Evolutionary conservation across 75 land plant species (phyloP).

Genomic region (Pinus albicaulis): DNA sequence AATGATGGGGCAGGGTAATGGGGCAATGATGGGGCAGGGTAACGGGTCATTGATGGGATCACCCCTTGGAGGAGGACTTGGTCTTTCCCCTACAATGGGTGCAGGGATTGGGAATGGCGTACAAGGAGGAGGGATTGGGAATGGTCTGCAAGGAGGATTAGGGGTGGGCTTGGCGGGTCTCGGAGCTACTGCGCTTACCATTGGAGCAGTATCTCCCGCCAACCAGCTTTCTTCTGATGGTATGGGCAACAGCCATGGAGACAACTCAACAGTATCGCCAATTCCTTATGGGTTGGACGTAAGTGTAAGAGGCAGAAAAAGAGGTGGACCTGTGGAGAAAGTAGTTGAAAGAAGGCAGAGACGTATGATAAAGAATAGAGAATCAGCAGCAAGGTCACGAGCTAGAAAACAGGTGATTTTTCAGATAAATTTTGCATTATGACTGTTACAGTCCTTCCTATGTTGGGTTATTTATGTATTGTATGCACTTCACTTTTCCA

Average conservation of each 20-base stretch:
- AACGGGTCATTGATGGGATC: conserved; percentile 9
- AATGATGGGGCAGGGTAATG: conserved; percentile 11
- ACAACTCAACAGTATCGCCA: conserved; percentile 48
- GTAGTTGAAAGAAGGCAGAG: conserved; percentile 79
- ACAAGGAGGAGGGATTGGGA: conserved; percentile 20
- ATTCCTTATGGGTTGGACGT: conserved; percentile 47
- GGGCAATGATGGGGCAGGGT: conserved; percentile 7
- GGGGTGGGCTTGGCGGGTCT: conserved; percentile 33
- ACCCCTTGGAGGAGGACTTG: conserved; percentile 20
- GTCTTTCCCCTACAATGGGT: conserved; percentile 21
- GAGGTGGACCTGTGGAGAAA: conserved; percentile 56
- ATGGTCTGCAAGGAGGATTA: conserved; percentile 22
- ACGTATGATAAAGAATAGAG: conserved; percentile 88
- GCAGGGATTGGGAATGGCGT: conserved; percentile 13
- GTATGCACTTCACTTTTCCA: background rate
- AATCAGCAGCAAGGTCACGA: conserved; percentile 85
- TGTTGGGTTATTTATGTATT: background rate
- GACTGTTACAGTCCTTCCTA: background rate
- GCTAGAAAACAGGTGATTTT: conserved; percentile 79
- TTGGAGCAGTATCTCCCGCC: conserved; percentile 35
- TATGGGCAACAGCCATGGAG: conserved; percentile 47
- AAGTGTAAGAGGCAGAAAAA: conserved; percentile 55
- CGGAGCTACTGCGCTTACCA: conserved; percentile 17
- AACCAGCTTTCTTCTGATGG: conserved; percentile 43
- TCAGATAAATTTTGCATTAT: background rate